phyloP scores from a whole-genome alignment of 805 yeast species.

The Metschnikowia shivogae region DNA sequence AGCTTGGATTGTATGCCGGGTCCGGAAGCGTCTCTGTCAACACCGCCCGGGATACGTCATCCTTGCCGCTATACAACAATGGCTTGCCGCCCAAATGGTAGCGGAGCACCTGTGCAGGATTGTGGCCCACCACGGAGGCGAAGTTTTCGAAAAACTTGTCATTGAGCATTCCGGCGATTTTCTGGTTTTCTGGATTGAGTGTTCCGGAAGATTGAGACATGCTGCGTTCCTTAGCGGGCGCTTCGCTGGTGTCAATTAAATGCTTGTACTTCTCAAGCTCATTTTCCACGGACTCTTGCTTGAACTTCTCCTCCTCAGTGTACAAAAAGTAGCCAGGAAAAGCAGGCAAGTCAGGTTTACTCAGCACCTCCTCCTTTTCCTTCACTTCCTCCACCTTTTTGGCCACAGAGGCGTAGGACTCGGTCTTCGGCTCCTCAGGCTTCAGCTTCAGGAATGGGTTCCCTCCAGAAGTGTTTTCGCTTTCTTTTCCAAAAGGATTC shows the following conservation, averaged over 20 bases:
- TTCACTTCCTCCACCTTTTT: not conserved
- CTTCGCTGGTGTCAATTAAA: conserved; percentile 48
- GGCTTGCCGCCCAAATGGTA: conserved; percentile 81
- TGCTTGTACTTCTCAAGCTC: conserved; percentile 43
- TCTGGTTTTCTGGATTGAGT: conserved; percentile 19
- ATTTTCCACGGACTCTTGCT: conserved; percentile 50
- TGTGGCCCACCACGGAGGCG: conserved; percentile 68
- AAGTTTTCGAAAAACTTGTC: conserved; percentile 80
- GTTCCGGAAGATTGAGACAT: conserved; percentile 15
- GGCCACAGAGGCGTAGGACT: conserved; percentile 8
- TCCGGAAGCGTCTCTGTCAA: conserved; percentile 44
- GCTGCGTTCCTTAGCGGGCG: conserved; percentile 17
- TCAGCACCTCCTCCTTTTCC: conserved; percentile 7
- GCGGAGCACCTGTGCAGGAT: conserved; percentile 82
- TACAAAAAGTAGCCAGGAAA: conserved; percentile 67
- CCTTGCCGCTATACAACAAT: conserved; percentile 63
- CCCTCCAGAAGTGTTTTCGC: conserved; percentile 2
- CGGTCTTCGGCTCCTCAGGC: not conserved
- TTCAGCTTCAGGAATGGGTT: not conserved
- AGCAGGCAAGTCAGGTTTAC: conserved; percentile 32
- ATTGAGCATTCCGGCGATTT: conserved; percentile 52
- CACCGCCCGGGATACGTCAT: conserved; percentile 47
- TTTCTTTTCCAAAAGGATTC: conserved; percentile 20
- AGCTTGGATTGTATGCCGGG: conserved; percentile 59
- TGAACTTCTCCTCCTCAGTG: conserved; percentile 67